Base-by-base conservation (phyloP, 2,329 filamentous ascomycete genomes). In the Pseudocercospora eumusae region DNA sequence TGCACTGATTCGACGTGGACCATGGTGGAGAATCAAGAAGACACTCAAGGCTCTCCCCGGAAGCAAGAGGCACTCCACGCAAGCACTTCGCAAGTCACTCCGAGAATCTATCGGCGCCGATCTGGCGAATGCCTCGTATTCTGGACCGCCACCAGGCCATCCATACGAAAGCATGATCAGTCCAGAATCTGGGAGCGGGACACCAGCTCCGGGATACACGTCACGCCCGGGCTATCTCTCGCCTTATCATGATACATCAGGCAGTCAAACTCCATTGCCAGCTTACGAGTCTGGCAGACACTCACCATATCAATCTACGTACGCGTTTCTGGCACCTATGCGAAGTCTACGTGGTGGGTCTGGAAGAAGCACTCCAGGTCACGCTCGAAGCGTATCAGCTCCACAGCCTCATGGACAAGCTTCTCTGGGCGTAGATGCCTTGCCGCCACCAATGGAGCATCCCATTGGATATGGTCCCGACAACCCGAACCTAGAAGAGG, bases 1-100 rank as follows among this genome's bases (percentile, higher is more conserved):
- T 44, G 70, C 68, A 10, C 63, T 71, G 31, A 56, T 73, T 13
- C 64, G 70, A 27, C 64, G 70, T 9, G 69, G 67, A 4, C 70
- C 70, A 4, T 71, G 69, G 68, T 33, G 65, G 40, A 68, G 65
- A 52, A 47, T 70, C 52, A 69, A 67, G 63, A 66, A 64, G 21
- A 65, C 64, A 18, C 31, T 40, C 27, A 65, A 61, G 33, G 55
- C 58, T 15, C 33, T 65, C 10, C 66, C 64, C n/a, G 65, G 65
- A 15, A 65, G 57, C 15, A 64, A 65, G 44, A 36, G 59, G 11
- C 57, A 61, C 7, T 65, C 64, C 5, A 59, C 59, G 7, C 59
- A 64, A 23, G 64, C 57, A 20, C 49, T 68, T 18, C 58, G 64
- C 18, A 53, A 57, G 21, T 68, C 66, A 15, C 45, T 68, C n/a